These are phyloP conservation scores for Allomyces arbusculus DNA, from an alignment of 192 early-diverging fungal genomes.

Conservation along the genomic window DNA sequence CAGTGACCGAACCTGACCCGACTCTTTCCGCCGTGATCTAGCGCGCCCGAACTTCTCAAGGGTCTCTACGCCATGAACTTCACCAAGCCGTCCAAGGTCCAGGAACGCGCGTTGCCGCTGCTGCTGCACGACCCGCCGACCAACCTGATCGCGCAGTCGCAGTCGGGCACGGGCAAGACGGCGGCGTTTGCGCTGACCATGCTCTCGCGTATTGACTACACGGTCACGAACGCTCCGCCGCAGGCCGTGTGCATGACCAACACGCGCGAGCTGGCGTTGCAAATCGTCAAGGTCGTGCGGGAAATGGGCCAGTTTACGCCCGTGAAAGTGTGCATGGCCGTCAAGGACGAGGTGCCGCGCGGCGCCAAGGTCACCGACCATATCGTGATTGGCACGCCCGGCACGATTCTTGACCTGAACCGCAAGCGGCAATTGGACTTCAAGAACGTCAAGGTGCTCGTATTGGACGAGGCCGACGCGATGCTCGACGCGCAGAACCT, in stretches of 20 bases:
- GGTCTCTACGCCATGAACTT: constrained; percentile 89
- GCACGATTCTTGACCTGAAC: constrained; percentile 62
- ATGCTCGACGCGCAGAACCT: constrained; percentile 76
- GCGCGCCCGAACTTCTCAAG: constrained; percentile 47
- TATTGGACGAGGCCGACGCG: constrained; percentile 96
- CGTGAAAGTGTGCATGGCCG: constrained; percentile 50
- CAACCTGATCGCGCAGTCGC: constrained; percentile 97
- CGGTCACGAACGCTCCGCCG: constrained; percentile 20
- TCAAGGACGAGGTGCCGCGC: constrained; percentile 42
- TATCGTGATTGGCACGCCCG: constrained; percentile 84
- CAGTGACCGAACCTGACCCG: too few relatives aligned
- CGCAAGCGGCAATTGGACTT: constrained; percentile 39
- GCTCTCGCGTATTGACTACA: constrained; percentile 63
- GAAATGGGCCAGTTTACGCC: constrained; percentile 81
- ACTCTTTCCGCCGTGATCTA: too few relatives aligned
- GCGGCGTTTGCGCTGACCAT: constrained; percentile 89
- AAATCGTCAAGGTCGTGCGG: constrained; percentile 77
- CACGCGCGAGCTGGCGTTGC: constrained; percentile 79
- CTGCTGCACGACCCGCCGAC: constrained; percentile 65
- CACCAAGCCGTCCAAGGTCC: constrained; percentile 83
- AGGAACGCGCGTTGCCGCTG: constrained; percentile 79
- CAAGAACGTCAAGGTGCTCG: constrained; percentile 51
- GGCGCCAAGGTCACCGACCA: constrained; percentile 49
- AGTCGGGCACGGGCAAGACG: constrained; percentile 95
- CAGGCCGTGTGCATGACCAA: constrained; percentile 84